Percentiles rank a stretch among this genome's conserved stretches.
Evolutionary conservation across 2,329 filamentous ascomycete genomes (phyloP).

Genomic region (Gyromitra esculenta): DNA sequence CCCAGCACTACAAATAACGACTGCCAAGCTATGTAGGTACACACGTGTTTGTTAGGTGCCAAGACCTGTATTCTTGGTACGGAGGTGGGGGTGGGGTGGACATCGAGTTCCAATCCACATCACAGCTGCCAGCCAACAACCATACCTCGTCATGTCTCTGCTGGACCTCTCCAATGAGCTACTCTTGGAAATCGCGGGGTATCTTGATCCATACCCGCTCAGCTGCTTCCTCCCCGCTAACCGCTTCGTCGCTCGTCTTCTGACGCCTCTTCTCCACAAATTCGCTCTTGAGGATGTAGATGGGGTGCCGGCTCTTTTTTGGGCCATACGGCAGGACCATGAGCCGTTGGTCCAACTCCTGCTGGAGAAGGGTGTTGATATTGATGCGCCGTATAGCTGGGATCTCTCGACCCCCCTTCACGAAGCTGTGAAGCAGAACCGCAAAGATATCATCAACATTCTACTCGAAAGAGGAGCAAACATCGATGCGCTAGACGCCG

Average conservation of each 20-base stretch:
- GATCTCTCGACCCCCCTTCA: neutral
- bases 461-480: neutral
- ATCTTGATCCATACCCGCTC: neutral
- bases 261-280: slow-evolving; percentile 2
- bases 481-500: neutral
- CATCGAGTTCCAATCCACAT: too few relatives aligned
- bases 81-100: too few relatives aligned
- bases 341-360: neutral
- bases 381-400: neutral
- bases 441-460: neutral
- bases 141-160: neutral
- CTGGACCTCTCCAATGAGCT: neutral
- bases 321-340: neutral
- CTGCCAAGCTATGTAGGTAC: too few relatives aligned
- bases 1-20: too few relatives aligned
- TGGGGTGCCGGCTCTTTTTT: neutral
- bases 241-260: neutral
- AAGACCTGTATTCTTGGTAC: too few relatives aligned
- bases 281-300: neutral
- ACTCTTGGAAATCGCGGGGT: neutral
- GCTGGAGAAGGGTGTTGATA: neutral
- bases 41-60: too few relatives aligned
- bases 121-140: neutral
- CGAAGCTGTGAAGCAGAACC: neutral
- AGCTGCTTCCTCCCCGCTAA: neutral